A percentile compares a stretch with the other conserved stretches of the same genome.
phyloP scores from a whole-genome alignment of 768 basidiomycete genomes.

The Tephrocybe sp. region DNA sequence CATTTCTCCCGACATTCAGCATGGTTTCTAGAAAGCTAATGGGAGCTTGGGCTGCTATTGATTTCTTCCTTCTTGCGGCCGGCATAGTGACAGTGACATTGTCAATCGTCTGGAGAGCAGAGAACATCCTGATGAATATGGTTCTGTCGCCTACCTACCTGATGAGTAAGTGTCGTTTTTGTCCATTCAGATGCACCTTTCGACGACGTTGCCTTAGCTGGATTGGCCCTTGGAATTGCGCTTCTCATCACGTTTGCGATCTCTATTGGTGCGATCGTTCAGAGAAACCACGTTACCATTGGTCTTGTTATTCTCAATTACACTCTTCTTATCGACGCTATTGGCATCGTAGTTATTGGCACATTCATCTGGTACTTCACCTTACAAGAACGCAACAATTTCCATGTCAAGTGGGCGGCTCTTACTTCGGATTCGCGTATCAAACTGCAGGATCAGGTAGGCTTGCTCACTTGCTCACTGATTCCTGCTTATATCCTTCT shows the following conservation, averaged over 20 bases:
- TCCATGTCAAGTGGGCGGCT: slow-evolving; percentile 54
- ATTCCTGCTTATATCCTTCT: slow-evolving; percentile 2
- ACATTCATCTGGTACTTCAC: slow-evolving; percentile 83
- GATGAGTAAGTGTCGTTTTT: slow-evolving; percentile 45
- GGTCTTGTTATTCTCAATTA: slow-evolving; percentile 81
- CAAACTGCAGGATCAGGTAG: slow-evolving; percentile 72
- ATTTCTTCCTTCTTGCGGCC: slow-evolving; percentile 67
- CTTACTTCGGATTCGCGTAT: slow-evolving; percentile 48
- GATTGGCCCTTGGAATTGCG: slow-evolving; percentile 64
- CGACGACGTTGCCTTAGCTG: too few species aligned
- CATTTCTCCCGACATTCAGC: slow-evolving; percentile 1
- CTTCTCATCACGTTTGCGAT: slow-evolving; percentile 68
- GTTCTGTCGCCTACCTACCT: slow-evolving; percentile 59
- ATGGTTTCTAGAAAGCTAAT: slow-evolving; percentile 78
- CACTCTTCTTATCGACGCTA: slow-evolving; percentile 61
- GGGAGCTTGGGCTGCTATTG: slow-evolving; percentile 72
- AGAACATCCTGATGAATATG: slow-evolving; percentile 74
- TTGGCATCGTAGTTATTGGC: slow-evolving; percentile 64
- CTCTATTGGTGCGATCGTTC: slow-evolving; percentile 70
- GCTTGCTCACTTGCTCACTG: slow-evolving; percentile 11
- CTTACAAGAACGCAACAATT: slow-evolving; percentile 68
- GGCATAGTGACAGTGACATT: slow-evolving; percentile 65
- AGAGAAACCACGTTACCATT: slow-evolving; percentile 64
- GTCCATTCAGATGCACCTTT: not conserved
- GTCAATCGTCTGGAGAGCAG: slow-evolving; percentile 69